Evolutionary conservation across 805 yeast genomes (phyloP).

Genomic region (Nakazawaea populi): DNA sequence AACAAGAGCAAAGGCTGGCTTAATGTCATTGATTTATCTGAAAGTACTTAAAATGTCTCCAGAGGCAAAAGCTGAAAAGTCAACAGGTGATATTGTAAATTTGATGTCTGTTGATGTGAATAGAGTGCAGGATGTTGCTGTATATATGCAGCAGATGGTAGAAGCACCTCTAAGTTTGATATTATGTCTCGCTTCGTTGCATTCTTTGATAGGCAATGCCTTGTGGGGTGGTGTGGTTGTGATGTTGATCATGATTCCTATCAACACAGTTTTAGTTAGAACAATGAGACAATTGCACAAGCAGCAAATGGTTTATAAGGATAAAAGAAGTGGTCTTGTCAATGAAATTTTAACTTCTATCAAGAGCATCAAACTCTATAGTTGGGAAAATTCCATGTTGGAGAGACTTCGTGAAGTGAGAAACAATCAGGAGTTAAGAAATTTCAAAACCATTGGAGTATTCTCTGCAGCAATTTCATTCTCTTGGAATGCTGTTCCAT

Average conservation of each 20-base stretch:
- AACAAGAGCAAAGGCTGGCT: slow-evolving; percentile 56
- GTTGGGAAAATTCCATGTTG: slow-evolving; percentile 66
- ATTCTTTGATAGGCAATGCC: slow-evolving; percentile 51
- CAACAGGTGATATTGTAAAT: slow-evolving; percentile 79
- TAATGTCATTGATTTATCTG: slow-evolving; percentile 62
- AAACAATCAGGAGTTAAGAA: slow-evolving; percentile 51
- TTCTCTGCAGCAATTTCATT: slow-evolving; percentile 41
- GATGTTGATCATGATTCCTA: slow-evolving; percentile 51
- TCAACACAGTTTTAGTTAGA: slow-evolving; percentile 43
- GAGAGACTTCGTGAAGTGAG: slow-evolving; percentile 45
- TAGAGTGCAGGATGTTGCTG: slow-evolving; percentile 55
- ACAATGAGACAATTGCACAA: slow-evolving; percentile 39
- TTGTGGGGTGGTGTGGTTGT: slow-evolving; percentile 51
- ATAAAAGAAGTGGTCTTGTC: slow-evolving; percentile 51
- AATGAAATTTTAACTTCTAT: slow-evolving; percentile 55
- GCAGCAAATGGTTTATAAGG: slow-evolving; percentile 58
- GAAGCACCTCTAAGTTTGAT: slow-evolving; percentile 55
- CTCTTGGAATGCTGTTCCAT: slow-evolving; percentile 61
- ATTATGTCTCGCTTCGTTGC: slow-evolving; percentile 47
- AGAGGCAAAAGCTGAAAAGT: slow-evolving; percentile 49
- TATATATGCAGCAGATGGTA: slow-evolving; percentile 45
- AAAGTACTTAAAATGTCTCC: slow-evolving; percentile 68
- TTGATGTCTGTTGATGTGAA: slow-evolving; percentile 72
- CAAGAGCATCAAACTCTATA: slow-evolving; percentile 60
- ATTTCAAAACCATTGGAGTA: slow-evolving; percentile 42